Evolutionary conservation across 306 rosid genomes (phyloP).

Genomic region (Cyclanthera cordifolia): DNA sequence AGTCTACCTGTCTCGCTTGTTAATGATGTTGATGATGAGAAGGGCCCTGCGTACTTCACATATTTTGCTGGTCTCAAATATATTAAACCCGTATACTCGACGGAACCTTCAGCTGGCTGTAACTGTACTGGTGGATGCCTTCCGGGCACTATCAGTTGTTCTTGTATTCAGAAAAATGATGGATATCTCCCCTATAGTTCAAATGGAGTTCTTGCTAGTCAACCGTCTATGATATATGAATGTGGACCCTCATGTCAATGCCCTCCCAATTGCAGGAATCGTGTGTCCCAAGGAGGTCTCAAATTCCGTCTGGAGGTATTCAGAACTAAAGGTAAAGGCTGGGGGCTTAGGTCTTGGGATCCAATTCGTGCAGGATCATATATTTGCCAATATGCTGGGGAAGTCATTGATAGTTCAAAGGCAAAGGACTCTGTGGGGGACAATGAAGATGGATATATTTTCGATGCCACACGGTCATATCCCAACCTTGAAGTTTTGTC

Average conservation of each 20-base stretch:
- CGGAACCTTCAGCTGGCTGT: conserved; percentile 52
- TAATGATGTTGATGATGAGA: conserved; percentile 80
- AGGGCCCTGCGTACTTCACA: conserved; percentile 88
- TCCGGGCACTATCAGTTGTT: conserved; percentile 40
- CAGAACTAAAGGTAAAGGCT: conserved; percentile 62
- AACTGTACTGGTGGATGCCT: conserved; percentile 66
- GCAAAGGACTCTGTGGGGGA: conserved; percentile 54
- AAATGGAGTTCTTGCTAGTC: conserved; percentile 40
- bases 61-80: conserved; percentile 52
- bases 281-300: conserved; percentile 61
- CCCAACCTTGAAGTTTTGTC: conserved; percentile 55
- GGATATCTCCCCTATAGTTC: conserved; percentile 52
- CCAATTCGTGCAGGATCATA: conserved; percentile 80
- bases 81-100: conserved; percentile 31
- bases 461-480: conserved; percentile 62
- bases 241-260: conserved; percentile 77
- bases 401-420: conserved; percentile 50
- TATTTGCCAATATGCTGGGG: conserved; percentile 85
- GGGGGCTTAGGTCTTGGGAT: conserved; percentile 95
- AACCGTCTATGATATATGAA: conserved; percentile 57
- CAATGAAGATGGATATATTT: conserved; percentile 53
- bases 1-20: conserved; percentile 78
- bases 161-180: conserved; percentile 63
- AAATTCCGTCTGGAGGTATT: conserved; percentile 73
- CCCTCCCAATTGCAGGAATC: conserved; percentile 62